Conservation (phyloP, 179 eudicot species). For the Beta macrorhiza region DNA sequence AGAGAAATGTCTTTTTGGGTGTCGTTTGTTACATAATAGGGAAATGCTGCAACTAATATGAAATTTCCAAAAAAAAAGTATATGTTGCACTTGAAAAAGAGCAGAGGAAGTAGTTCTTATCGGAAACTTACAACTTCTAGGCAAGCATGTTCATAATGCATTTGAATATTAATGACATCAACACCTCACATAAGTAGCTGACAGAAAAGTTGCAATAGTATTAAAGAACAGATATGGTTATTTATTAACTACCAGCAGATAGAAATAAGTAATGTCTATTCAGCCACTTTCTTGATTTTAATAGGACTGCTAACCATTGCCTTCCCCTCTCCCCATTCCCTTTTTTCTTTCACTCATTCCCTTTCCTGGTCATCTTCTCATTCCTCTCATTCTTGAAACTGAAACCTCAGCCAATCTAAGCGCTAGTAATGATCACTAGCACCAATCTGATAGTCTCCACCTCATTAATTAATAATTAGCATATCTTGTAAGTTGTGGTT, state of each 20-base stretch:
- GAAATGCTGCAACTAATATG: too few species aligned
- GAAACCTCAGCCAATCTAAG: background rate
- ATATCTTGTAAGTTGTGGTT: background rate
- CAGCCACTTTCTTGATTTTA: background rate
- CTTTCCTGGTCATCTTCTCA: background rate
- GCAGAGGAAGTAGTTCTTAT: background rate
- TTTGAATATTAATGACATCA: background rate
- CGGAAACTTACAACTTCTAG: background rate
- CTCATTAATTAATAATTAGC: background rate
- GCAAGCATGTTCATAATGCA: background rate
- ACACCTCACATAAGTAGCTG: background rate
- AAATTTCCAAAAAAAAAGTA: too few species aligned
- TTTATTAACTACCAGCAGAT: background rate
- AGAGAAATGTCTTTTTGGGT: too few species aligned
- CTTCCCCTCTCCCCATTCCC: background rate
- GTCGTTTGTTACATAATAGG: too few species aligned
- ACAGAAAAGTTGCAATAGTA: background rate
- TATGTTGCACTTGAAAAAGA: too few species aligned
- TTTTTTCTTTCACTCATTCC: background rate
- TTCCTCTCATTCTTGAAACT: background rate
- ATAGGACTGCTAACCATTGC: background rate
- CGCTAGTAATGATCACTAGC: background rate
- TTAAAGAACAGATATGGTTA: background rate
- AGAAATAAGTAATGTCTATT: background rate
- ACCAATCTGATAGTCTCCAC: background rate